Conservation (phyloP, 1,284 basidiomycete genomes). For the Puccinia polysora region DNA sequence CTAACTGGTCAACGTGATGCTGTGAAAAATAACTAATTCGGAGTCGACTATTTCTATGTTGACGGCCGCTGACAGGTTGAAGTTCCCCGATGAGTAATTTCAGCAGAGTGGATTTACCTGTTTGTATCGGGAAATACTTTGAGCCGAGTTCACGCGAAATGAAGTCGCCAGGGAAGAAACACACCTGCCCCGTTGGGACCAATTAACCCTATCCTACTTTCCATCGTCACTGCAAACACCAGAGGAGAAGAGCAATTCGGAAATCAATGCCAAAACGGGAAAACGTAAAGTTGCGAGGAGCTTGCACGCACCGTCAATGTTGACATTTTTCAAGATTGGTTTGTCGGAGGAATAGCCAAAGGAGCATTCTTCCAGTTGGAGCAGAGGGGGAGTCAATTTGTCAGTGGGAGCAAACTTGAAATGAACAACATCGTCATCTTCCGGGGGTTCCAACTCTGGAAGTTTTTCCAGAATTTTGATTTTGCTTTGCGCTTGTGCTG, state of each 20-base stretch:
- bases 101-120: constrained; percentile 61
- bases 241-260: constrained; percentile 48
- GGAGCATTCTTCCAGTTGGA: constrained; percentile 84
- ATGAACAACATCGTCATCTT: constrained; percentile 54
- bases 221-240: constrained; percentile 44
- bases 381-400: constrained; percentile 91
- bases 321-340: constrained; percentile 71
- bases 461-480: constrained; percentile 99
- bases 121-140: not conserved
- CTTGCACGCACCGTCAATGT: constrained; percentile 85
- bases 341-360: constrained; percentile 85
- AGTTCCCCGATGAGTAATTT: constrained; percentile 91
- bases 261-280: not conserved
- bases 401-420: constrained; percentile 62
- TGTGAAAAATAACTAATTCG: constrained; percentile 93
- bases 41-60: constrained; percentile 82
- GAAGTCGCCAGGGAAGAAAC: constrained; percentile 61
- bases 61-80: constrained; percentile 71
- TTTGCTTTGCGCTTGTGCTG: constrained; percentile 88
- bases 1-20: constrained; percentile 92
- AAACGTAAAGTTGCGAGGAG: not conserved
- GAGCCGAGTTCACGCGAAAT: not conserved
- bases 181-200: constrained; percentile 64
- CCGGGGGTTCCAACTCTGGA: constrained; percentile 86
- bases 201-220: constrained; percentile 84